phyloP scores from a whole-genome alignment of 2,329 filamentous ascomycete species.

The Parascedosporium putredinis region DNA sequence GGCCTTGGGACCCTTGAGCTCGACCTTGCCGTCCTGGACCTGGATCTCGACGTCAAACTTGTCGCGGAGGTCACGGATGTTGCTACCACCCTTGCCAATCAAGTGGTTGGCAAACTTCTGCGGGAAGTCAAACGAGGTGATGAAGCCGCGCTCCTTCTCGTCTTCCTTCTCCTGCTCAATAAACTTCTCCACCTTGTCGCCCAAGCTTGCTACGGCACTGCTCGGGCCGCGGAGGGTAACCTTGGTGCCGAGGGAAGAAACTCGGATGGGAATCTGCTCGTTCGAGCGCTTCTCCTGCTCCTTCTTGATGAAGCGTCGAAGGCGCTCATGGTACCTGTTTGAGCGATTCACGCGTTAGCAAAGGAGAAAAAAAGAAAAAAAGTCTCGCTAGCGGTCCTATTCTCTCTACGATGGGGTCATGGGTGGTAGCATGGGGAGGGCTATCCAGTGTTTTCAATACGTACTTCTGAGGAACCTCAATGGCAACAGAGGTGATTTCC shows the following conservation, averaged over 20 bases:
- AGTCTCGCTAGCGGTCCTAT: too few relatives aligned
- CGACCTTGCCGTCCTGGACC: constrained; percentile 86
- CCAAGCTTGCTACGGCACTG: constrained; percentile 60
- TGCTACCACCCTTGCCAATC: constrained; percentile 57
- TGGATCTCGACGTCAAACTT: constrained; percentile 68
- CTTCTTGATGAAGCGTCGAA: constrained; percentile 53
- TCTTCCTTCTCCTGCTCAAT: constrained; percentile 82
- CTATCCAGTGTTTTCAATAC: constrained; percentile 11
- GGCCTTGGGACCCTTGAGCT: constrained; percentile 89
- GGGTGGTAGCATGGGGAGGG: constrained; percentile 12
- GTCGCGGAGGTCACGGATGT: constrained; percentile 55
- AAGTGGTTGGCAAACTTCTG: constrained; percentile 88
- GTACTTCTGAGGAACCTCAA: constrained; percentile 50
- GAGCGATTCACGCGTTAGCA: too few relatives aligned
- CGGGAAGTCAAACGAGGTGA: constrained; percentile 79
- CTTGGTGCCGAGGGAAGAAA: constrained; percentile 46
- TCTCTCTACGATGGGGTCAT: too few relatives aligned
- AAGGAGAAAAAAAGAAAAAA: background rate
- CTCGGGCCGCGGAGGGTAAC: constrained; percentile 70
- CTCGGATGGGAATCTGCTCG: constrained; percentile 49
- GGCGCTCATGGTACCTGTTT: constrained; percentile 52
- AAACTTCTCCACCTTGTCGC: constrained; percentile 65
- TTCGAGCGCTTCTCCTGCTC: constrained; percentile 44
- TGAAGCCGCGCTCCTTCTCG: constrained; percentile 87
- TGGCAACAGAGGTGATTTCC: constrained; percentile 33